Evolutionary conservation across 1,284 basidiomycete genomes (phyloP).

Genomic region (Naganishia cerealis): DNA sequence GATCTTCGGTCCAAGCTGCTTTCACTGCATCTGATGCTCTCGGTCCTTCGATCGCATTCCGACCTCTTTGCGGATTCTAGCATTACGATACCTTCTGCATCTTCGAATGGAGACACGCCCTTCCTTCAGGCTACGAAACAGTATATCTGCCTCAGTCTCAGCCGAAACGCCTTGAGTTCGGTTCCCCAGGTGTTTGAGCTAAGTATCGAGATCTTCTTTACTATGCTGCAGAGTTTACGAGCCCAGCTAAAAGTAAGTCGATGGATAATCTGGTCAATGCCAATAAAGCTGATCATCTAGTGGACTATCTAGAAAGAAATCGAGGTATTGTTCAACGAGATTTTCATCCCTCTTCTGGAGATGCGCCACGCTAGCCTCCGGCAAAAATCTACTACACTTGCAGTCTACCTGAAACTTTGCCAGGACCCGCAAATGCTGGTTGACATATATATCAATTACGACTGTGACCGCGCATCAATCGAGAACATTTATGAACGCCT

Average conservation of each 20-base stretch:
- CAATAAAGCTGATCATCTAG: constrained; percentile 1
- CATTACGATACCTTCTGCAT: constrained; percentile 83
- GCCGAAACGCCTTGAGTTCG: constrained; percentile 91
- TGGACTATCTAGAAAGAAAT: constrained; percentile 80
- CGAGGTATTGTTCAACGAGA: constrained; percentile 95
- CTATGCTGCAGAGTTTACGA: constrained; percentile 86
- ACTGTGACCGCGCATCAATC: constrained; percentile 85
- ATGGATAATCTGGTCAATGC: background rate
- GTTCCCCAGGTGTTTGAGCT: constrained; percentile 97
- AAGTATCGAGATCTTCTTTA: constrained; percentile 98
- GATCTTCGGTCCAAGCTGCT: constrained; percentile 93
- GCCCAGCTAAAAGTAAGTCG: constrained; percentile 83
- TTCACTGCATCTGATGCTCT: constrained; percentile 86
- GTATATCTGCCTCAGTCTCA: constrained; percentile 88
- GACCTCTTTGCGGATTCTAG: constrained; percentile 78
- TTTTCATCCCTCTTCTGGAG: constrained; percentile 97
- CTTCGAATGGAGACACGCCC: constrained; percentile 76
- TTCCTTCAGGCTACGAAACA: constrained; percentile 92
- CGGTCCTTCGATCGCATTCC: constrained; percentile 89
- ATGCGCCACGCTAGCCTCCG: constrained; percentile 95
- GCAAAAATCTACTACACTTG: constrained; percentile 87
- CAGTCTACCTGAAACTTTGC: constrained; percentile 79
- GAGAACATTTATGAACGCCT: constrained; percentile 96
- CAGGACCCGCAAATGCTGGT: constrained; percentile 94
- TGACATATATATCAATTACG: constrained; percentile 96